phyloP scores from a whole-genome alignment of 2,329 filamentous ascomycete species.

The Cercospora brassicicola region DNA sequence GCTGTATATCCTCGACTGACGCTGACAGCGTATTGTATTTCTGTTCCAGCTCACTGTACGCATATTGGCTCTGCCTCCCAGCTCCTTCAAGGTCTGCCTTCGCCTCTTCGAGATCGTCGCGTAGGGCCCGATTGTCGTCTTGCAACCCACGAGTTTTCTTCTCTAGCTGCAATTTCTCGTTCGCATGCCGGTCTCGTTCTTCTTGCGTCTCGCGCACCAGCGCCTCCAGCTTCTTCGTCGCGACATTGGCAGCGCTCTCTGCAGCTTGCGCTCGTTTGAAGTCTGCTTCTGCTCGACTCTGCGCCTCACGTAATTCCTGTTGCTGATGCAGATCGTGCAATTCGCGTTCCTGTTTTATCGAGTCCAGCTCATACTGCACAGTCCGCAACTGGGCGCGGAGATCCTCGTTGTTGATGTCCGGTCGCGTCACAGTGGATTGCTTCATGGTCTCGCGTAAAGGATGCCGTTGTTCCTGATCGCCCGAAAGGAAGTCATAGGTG shows the following conservation, averaged over 20 bases:
- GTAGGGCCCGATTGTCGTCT: conserved; percentile 70
- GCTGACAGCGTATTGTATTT: conserved; percentile 58
- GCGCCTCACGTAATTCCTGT: conserved; percentile 77
- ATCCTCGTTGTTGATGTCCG: conserved; percentile 64
- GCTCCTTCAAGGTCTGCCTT: conserved; percentile 71
- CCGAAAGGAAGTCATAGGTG: conserved; percentile 52
- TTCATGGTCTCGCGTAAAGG: conserved; percentile 48
- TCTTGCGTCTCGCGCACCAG: conserved; percentile 58
- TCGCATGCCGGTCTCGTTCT: conserved; percentile 54
- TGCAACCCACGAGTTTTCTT: conserved; percentile 57
- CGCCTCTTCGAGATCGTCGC: conserved; percentile 81
- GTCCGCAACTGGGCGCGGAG: conserved; percentile 87
- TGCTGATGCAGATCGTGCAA: conserved; percentile 75
- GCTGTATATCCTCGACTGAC: conserved; percentile 58
- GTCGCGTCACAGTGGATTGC: conserved; percentile 40
- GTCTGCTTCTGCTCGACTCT: conserved; percentile 80
- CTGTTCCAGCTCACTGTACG: conserved; percentile 61
- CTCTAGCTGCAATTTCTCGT: conserved; percentile 58
- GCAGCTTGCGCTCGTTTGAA: conserved; percentile 64
- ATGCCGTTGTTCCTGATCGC: conserved; percentile 39
- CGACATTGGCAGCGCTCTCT: conserved; percentile 54
- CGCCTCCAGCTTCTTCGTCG: conserved; percentile 56
- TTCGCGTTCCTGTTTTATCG: conserved; percentile 82
- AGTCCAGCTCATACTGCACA: conserved; percentile 82
- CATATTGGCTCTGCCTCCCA: conserved; percentile 64